Evolutionary conservation across 2,329 filamentous ascomycete genomes (phyloP).

Genomic region (Aphanocladium album): DNA sequence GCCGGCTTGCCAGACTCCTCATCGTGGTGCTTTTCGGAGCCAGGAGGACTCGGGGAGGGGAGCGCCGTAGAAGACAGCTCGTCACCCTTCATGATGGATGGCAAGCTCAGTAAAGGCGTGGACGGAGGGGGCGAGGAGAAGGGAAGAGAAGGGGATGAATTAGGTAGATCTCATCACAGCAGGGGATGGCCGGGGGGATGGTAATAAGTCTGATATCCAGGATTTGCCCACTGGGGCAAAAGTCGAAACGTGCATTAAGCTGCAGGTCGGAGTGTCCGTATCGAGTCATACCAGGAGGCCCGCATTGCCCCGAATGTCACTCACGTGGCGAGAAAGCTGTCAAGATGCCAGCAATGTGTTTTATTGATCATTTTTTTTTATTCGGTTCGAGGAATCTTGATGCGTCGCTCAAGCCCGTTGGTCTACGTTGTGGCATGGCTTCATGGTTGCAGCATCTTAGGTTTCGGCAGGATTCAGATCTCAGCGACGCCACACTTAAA

Average conservation of each 20-base stretch:
- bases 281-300: slow-evolving; percentile 7
- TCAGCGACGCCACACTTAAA: slow-evolving; percentile 1
- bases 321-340: background rate
- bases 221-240: background rate
- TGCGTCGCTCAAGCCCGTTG: too few species aligned
- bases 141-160: background rate
- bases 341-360: too few species aligned
- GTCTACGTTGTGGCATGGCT: background rate
- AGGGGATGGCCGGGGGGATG: background rate
- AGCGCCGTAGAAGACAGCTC: background rate
- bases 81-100: background rate
- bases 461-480: background rate
- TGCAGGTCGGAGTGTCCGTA: slow-evolving; percentile 5
- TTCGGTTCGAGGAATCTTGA: too few species aligned
- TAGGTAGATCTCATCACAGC: background rate
- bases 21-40: slow-evolving; percentile 1
- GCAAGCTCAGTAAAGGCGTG: too few species aligned
- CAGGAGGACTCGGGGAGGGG: background rate
- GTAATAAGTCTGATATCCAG: background rate
- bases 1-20: slow-evolving; percentile 1
- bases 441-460: background rate
- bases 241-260: background rate
- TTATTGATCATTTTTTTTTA: too few species aligned
- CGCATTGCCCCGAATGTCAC: background rate
- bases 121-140: background rate